phyloP scores from a whole-genome alignment of 192 early-diverging fungal species.

The Chytriomyces sp. region DNA sequence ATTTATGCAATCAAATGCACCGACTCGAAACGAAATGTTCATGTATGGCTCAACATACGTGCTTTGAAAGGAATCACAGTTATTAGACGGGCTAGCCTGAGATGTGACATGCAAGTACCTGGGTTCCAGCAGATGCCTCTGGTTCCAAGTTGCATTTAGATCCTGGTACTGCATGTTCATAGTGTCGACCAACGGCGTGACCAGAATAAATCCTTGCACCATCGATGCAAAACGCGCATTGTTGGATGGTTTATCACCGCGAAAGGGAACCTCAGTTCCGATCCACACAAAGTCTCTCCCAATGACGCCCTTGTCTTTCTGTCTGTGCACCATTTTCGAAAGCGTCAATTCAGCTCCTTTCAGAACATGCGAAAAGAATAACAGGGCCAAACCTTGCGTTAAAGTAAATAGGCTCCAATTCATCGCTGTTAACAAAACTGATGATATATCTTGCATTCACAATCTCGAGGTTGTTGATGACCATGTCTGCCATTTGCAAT shows the following conservation, averaged over 20 bases:
- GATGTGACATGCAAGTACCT: too few relatives aligned
- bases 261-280: background rate
- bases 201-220: conserved; percentile 18
- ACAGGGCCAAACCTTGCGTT: conserved; percentile 2
- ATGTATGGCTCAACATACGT: background rate
- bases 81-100: too few relatives aligned
- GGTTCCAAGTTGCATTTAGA: background rate
- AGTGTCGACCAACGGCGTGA: background rate
- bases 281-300: conserved; percentile 12
- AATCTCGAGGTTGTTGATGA: background rate
- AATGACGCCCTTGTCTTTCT: background rate
- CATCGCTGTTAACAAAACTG: background rate
- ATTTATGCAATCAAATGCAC: conserved; percentile 25
- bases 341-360: background rate
- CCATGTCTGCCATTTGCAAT: background rate
- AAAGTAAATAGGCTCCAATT: conserved; percentile 10
- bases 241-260: background rate
- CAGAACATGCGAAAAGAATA: background rate
- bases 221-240: background rate
- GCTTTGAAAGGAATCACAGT: background rate
- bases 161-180: background rate
- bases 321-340: background rate
- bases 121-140: background rate
- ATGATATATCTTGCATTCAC: conserved; percentile 25
- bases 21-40: background rate